phyloP scores from a whole-genome alignment of 768 basidiomycete species.

The Suillus americanus region DNA sequence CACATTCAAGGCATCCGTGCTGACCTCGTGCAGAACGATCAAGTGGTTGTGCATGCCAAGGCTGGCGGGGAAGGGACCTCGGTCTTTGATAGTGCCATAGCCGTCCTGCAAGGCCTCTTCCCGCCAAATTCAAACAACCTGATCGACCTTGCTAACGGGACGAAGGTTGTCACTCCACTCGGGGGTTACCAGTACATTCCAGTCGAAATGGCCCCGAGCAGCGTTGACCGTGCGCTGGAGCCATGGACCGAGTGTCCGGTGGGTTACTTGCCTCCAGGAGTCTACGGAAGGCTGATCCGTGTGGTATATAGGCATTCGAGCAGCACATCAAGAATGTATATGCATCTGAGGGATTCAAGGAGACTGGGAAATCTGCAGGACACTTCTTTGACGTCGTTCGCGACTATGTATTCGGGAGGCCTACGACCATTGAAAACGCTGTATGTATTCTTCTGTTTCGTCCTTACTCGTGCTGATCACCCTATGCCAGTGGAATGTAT shows the following conservation, averaged over 20 bases:
- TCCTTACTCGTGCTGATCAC: background rate
- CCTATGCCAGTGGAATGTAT: slow-evolving; percentile 68
- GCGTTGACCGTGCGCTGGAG: slow-evolving; percentile 75
- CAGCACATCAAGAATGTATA: slow-evolving; percentile 66
- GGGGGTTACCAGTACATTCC: slow-evolving; percentile 88
- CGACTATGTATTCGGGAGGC: slow-evolving; percentile 71
- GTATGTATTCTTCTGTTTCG: slow-evolving; percentile 38
- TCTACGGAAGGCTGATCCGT: slow-evolving; percentile 9
- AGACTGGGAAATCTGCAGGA: slow-evolving; percentile 50
- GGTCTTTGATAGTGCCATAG: slow-evolving; percentile 82
- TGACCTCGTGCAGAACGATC: slow-evolving; percentile 64
- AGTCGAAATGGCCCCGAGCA: slow-evolving; percentile 48
- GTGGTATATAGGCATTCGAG: slow-evolving; percentile 58
- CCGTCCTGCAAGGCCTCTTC: slow-evolving; percentile 81
- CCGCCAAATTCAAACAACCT: slow-evolving; percentile 71
- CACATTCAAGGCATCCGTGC: slow-evolving; percentile 68
- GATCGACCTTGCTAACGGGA: slow-evolving; percentile 76
- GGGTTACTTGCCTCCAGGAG: slow-evolving; percentile 14
- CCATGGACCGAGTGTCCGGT: slow-evolving; percentile 70
- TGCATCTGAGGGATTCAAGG: slow-evolving; percentile 62
- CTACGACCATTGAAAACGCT: slow-evolving; percentile 60
- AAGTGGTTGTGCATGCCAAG: slow-evolving; percentile 77
- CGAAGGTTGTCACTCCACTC: slow-evolving; percentile 69
- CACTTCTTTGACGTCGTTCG: slow-evolving; percentile 63
- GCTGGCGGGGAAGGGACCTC: slow-evolving; percentile 77